Conservation (phyloP, 305 asterid species). For the Lippia alba region DNA sequence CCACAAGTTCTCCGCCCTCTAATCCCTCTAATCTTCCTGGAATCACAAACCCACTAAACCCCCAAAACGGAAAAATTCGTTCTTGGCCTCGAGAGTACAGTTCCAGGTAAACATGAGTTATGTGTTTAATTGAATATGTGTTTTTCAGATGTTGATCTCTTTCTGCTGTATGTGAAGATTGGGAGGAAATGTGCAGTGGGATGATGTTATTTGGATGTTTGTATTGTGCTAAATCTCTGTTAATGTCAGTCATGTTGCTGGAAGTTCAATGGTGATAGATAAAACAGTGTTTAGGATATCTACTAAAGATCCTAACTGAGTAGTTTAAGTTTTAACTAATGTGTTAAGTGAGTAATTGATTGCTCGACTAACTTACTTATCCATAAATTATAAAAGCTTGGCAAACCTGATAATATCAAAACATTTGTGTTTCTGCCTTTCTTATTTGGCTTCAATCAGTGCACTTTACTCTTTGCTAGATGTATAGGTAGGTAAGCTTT, state of each 20-base stretch:
- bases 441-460: not conserved
- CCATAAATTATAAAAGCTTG: not conserved
- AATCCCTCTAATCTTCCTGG: constrained; percentile 40
- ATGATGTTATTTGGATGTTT: constrained; percentile 29
- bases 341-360: too few species aligned
- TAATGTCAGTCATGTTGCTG: too few species aligned
- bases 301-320: too few species aligned
- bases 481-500: not conserved
- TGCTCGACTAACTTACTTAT: too few species aligned
- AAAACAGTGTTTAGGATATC: too few species aligned
- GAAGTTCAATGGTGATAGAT: too few species aligned
- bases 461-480: not conserved
- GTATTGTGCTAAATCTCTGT: too few species aligned
- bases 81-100: constrained; percentile 46
- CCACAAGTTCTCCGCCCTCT: constrained; percentile 45
- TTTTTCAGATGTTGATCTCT: not conserved
- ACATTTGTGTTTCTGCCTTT: not conserved
- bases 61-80: constrained; percentile 25
- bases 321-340: too few species aligned
- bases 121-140: not conserved
- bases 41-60: constrained; percentile 25
- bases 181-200: constrained; percentile 10
- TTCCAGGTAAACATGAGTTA: constrained; percentile 51
- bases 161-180: constrained; percentile 13
- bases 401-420: constrained; percentile 6